Evolutionary conservation across 1,284 basidiomycete species (phyloP), one percentile per base, ranked within the genome.

Genomic region (Leccinum huronense): DNA sequence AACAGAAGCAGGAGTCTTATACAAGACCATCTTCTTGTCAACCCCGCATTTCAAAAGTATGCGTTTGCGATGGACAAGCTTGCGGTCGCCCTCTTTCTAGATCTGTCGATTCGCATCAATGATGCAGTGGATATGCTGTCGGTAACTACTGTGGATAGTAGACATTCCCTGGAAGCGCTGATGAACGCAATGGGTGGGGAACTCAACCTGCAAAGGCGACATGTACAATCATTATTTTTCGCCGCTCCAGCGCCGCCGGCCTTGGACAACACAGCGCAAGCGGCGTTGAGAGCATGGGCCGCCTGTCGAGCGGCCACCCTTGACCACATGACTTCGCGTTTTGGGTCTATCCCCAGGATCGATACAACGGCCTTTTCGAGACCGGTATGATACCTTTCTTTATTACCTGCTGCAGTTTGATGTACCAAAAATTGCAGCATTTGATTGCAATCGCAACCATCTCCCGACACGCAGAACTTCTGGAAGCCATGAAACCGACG

Each of bases 101-200:
- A 86, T 56, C 67, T 77, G 9, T 71, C 71, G 0, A 55, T 84
- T 5, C 74, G 73, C 27, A 73, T 86, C 23, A 63, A 68, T 9
- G 70, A 74, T 27, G 84, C 76, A 0, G 73, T 85, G 14, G 83
- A 86, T 65, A 70, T 87, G 55, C 72, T 84, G 33, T 81, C 82
- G 0, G 63, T 71, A 5, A 31, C 61, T 14, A 33, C 27, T 3
- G 57, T 5, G 1, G 36, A 31, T 56, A 55, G 67, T 19, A 77
- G 80, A 16, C 68, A 76, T 3, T 80, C 80, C 2, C 60, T 78
- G 3, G 63, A 72, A 1, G 79, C 80, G 3, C 68, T 81, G 63
- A 72, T 80, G 69, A 68, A 71, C 7, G 77, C 76, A 0, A 72
- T 84, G 55, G 81, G 79, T 0, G 81, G 78, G 10, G 72, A 76